A percentile compares a stretch with the other conserved stretches of the same genome.
These are phyloP conservation scores for Globisporangium echinulatum DNA, from an alignment of 352 stramenopile species.

Conservation along the genomic window DNA sequence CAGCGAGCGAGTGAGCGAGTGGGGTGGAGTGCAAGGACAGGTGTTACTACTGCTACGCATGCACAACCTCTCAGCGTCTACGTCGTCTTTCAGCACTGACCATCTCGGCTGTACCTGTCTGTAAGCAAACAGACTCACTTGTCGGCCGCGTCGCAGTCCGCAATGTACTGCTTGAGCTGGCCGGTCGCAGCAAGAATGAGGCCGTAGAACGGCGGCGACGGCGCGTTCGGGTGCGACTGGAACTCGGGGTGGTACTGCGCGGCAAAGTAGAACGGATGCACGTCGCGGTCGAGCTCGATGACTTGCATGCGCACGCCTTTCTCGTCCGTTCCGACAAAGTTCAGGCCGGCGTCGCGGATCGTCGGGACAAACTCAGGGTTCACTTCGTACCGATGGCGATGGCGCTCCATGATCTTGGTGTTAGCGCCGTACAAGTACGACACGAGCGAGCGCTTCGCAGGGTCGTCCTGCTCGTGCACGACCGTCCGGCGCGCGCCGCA, in stretches of 20 bases:
- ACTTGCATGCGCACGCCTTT: conserved; percentile 98
- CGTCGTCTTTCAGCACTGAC: neutral
- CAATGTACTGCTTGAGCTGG: conserved; percentile 68
- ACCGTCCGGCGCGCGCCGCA: conserved; percentile 95
- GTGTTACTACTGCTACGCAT: conserved; percentile 1
- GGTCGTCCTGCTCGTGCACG: conserved; percentile 85
- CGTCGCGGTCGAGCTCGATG: conserved; percentile 91
- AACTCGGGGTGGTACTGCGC: conserved; percentile 99
- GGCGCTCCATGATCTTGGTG: conserved; percentile 91
- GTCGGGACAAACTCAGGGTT: conserved; percentile 93
- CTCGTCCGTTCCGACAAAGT: conserved; percentile 97
- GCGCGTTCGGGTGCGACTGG: conserved; percentile 93
- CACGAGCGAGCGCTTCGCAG: conserved; percentile 77
- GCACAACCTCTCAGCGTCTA: neutral
- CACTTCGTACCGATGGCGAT: conserved; percentile 99
- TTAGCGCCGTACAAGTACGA: conserved; percentile 90
- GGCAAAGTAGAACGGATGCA: conserved; percentile 99
- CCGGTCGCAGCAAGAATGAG: conserved; percentile 90
- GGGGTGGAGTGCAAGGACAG: neutral
- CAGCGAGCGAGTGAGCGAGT: conserved; percentile 5
- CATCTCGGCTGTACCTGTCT: neutral
- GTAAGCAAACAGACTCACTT: conserved; percentile 13
- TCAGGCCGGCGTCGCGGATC: conserved; percentile 90
- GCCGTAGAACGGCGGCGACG: conserved; percentile 97
- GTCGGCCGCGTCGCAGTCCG: conserved; percentile 26